Base-by-base conservation (phyloP, 2,329 filamentous ascomycete species). In the Pseudogymnoascus sp. region DNA sequence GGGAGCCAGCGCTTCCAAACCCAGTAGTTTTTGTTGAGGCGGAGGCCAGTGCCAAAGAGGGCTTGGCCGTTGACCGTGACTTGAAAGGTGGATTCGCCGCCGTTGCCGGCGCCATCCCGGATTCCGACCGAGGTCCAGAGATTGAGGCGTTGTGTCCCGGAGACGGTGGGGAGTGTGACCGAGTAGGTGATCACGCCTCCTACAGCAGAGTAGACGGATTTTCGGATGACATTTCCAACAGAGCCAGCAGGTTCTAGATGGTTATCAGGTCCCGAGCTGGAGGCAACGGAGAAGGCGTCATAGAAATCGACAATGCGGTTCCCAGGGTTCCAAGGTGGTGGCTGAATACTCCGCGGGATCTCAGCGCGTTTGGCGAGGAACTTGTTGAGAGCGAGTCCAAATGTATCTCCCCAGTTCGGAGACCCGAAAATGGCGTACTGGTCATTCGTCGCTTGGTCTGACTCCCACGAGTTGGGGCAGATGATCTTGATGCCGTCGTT, bases 71-170 rank as follows among this genome's bases (percentile, higher is more conserved):
- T 65, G 16, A 63, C 60, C 1, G 60, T 61, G 2, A 44, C 65
- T 61, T 67, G 65, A 29, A 67, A 67, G 6, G 60, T 31, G 2
- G 40, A 61, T 61, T 66, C 64, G 31, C 65, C 64, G 13, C 65
- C 65, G 29, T 59, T 56, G 5, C 65, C 65, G 2, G 64, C 65
- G 4, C 64, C 65, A 40, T 67, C 65, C 35, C 64, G 63, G 33
- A 67, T 66, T 21, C 64, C 65, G 13, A 67, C 37, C 14, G 65
- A 67, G 1, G 64, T 62, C 65, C 65, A 67, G 31, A 67, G 62
- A 59, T 66, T 66, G 6, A 67, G 61, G 10, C 65, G 60, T 35
- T 67, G 59, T 16, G 40, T 44, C 3, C 37, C 50, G 6, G 61
- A 35, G 4, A 67, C 63, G 6, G 47, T 5, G 38, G 65, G 65